These are phyloP conservation scores for Amphirosellinia nigrospora DNA, from an alignment of 495 filamentous ascomycete genomes.

Conservation along the genomic window DNA sequence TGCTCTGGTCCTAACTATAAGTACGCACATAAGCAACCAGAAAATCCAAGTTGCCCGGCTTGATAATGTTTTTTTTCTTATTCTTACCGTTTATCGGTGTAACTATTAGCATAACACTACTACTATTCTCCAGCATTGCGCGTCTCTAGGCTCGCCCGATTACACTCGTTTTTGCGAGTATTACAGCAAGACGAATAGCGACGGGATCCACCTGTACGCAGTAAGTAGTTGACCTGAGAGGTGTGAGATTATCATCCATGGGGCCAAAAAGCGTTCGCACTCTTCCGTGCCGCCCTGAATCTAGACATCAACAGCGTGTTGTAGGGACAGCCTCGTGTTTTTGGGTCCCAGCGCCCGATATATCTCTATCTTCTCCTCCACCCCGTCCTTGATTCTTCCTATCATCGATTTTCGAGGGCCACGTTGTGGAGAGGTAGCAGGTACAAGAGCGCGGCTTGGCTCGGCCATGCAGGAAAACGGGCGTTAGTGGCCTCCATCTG, in stretches of 20 bases:
- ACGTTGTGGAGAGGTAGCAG: not conserved
- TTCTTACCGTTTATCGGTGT: not conserved
- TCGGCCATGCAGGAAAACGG: not conserved
- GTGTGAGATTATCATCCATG: not conserved
- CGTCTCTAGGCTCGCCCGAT: not conserved
- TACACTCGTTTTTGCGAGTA: not conserved
- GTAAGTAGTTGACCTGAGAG: not conserved
- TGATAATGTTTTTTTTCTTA: not conserved
- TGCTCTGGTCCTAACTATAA: not conserved
- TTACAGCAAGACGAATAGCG: not conserved
- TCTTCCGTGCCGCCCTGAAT: not conserved
- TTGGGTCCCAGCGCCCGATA: not conserved
- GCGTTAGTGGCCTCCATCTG: not conserved
- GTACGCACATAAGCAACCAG: not conserved
- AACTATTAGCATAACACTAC: not conserved
- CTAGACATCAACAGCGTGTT: not conserved
- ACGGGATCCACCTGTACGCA: not conserved
- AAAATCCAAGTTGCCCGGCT: not conserved
- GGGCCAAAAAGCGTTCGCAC: not conserved
- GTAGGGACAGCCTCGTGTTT: not conserved
- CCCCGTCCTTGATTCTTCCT: not conserved
- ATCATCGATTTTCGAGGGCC: not conserved
- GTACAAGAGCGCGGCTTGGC: not conserved
- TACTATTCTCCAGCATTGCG: not conserved
- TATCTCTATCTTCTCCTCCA: not conserved